Base-by-base conservation (phyloP, 2,329 filamentous ascomycete genomes). In the Paecilomyces niveus region DNA sequence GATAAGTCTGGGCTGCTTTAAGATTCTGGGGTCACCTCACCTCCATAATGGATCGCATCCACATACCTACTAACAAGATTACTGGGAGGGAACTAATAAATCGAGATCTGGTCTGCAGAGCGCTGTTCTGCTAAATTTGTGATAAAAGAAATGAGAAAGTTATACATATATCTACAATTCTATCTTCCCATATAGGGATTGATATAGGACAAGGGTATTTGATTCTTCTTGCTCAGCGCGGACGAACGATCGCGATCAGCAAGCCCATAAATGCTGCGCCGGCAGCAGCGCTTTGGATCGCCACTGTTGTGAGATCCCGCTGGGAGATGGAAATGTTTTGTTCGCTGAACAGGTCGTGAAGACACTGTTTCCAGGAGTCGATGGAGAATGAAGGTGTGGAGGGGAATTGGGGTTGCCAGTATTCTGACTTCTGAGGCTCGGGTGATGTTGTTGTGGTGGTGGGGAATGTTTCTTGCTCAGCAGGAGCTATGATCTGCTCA, bases 271-370 rank as follows among this genome's bases (percentile, higher is more conserved):
- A 63, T 0, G 81, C 79, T 10, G 85, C 88, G n/a, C 89, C 89
- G 0, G 84, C 81, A 29, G 84, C 80, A 7, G 83, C 85, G 57
- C 88, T 83, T 72, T 92, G 84, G 35, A 90, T 74, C 54, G 83
- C 86, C 63, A 89, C 76, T n/a, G 87, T 73, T 2, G 89, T 90
- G 32, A 88, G 76, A 66, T 92, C 89, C 56, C 84, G 82, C 78
- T 89, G 89, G 51, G 83, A 83, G 61, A 90, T 67, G 54, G 81
- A 78, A 66, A 91, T 77, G 61, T 75, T 76, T 63, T 85, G 80
- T 58, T 90, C 85, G 72, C 88, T 90, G 73, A 82, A 84, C 15
- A 90, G 72, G 62, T 90, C 86, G 49, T 75, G 67, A 4, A 83
- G 65, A 3, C 76, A 76, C 6, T 78, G 75, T 65, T 75, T 80